Conservation (phyloP, 257 asterid species). For the Solanum medicagineum region DNA sequence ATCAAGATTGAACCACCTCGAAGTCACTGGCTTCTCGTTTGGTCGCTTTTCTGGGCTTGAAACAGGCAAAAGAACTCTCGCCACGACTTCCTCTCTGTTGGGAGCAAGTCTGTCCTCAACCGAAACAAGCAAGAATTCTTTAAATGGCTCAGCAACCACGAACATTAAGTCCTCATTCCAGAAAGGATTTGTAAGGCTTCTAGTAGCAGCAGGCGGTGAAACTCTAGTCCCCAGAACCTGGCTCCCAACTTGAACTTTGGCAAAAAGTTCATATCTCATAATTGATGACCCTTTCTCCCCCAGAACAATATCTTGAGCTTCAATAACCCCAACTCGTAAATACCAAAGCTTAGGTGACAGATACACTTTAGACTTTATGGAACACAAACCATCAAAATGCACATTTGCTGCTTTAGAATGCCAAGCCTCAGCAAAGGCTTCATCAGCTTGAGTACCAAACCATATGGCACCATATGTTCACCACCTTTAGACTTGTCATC, state of each 20-base stretch:
- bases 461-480: conserved; percentile 72
- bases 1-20: conserved; percentile 75
- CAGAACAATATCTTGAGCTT: conserved; percentile 61
- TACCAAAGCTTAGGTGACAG: conserved; percentile 90
- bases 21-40: conserved; percentile 48
- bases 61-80: conserved; percentile 44
- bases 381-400: conserved; percentile 49
- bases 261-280: conserved; percentile 65
- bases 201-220: conserved; percentile 26
- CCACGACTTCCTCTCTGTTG: conserved; percentile 54
- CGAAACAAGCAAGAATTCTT: conserved; percentile 49
- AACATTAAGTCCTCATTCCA: conserved; percentile 84
- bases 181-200: conserved; percentile 48
- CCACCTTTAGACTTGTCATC: conserved; percentile 58
- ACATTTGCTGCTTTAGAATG: conserved; percentile 82
- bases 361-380: conserved; percentile 75
- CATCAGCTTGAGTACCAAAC: conserved; percentile 91
- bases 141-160: conserved; percentile 79
- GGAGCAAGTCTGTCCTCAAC: conserved; percentile 61
- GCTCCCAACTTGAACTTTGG: conserved; percentile 70
- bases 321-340: conserved; percentile 57
- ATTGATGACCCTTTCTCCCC: conserved; percentile 45
- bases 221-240: conserved; percentile 64
- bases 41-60: conserved; percentile 39
- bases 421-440: conserved; percentile 85